Base-by-base conservation (phyloP, 768 basidiomycete genomes). In the Psilocybe cyanescens region DNA sequence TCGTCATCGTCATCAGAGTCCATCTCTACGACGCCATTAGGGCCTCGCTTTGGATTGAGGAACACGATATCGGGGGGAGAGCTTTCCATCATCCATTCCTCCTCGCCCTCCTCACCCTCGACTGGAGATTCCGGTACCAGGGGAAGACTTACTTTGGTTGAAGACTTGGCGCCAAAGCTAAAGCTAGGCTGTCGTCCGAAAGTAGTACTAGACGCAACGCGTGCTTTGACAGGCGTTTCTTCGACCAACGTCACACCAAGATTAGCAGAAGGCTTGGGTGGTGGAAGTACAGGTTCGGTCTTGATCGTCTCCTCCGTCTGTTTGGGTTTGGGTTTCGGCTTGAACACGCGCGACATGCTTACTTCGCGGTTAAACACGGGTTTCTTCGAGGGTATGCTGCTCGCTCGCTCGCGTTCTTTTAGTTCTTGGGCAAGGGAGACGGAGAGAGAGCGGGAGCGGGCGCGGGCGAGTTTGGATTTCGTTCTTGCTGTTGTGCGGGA, bases 301-400 rank as follows among this genome's bases (percentile, higher is more conserved):
- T 62, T 66, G 4, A 48, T 55, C 14, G 57, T 62, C 45, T 35
- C 57, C 12, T 61, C 53, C 19, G 61, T 60, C 45, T 67, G 60
- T 19, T 61, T 59, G 41, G 59, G 62, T 59, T 66, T 81, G 58
- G 74, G 74, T 49, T 79, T 79, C 24, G 28, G 76, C 68, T 86
- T 90, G 75, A 91, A 91, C 24, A 75, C 82, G 33, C 89, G 81
- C 16, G 86, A 86, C 91, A 92, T 93, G 74, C 88, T 92, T 63
- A 92, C 79, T 70, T 92, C 90, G 33, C 89, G 81, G 60, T 80
- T 86, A n/a, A 91, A 73, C 1, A 83, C 74, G 8, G 83, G 80
- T 63, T 84, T 85, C 68, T 85, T 84, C 1, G 70, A 70, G n/a
- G 74, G 68, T 0, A 71, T 71, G 30, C 71, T 71, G 31, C 74